Percentiles rank a stretch among this genome's conserved stretches.
phyloP scores from a whole-genome alignment of 106 monocot genomes.

The Iris macrosiphon region DNA sequence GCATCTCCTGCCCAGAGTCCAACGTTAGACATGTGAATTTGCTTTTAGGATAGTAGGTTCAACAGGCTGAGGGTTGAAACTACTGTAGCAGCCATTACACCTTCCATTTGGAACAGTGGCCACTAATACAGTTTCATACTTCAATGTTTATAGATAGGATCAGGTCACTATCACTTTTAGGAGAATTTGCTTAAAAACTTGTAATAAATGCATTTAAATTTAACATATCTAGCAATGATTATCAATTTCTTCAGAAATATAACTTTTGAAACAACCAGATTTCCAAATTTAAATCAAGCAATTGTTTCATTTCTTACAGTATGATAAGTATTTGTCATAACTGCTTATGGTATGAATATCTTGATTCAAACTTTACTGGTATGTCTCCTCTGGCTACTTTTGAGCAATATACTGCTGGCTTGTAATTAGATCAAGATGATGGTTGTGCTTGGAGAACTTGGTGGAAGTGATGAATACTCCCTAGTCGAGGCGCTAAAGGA shows the following conservation, averaged over 20 bases:
- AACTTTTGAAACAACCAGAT: background rate
- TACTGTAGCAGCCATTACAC: background rate
- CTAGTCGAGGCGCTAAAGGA: slow-evolving; percentile 89
- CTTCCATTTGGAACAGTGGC: background rate
- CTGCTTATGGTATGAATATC: background rate
- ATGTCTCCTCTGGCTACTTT: background rate
- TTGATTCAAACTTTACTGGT: background rate
- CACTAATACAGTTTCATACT: background rate
- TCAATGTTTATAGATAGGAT: background rate
- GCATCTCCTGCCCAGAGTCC: no score
- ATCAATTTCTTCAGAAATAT: background rate
- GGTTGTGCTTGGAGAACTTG: slow-evolving; percentile 96
- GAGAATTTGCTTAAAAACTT: background rate
- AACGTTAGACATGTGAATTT: no score
- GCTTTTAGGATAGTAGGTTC: no score
- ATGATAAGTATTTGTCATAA: background rate
- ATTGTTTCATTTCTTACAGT: background rate
- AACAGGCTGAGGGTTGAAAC: background rate
- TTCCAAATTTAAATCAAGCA: background rate
- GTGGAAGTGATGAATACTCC: slow-evolving; percentile 91
- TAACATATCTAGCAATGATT: background rate
- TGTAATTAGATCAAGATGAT: slow-evolving; percentile 95
- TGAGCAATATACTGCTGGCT: slow-evolving; percentile 4
- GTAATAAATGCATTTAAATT: background rate
- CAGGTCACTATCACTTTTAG: background rate